phyloP scores from a whole-genome alignment of 176 grass and related monocot species.

The Carex cristatella region DNA sequence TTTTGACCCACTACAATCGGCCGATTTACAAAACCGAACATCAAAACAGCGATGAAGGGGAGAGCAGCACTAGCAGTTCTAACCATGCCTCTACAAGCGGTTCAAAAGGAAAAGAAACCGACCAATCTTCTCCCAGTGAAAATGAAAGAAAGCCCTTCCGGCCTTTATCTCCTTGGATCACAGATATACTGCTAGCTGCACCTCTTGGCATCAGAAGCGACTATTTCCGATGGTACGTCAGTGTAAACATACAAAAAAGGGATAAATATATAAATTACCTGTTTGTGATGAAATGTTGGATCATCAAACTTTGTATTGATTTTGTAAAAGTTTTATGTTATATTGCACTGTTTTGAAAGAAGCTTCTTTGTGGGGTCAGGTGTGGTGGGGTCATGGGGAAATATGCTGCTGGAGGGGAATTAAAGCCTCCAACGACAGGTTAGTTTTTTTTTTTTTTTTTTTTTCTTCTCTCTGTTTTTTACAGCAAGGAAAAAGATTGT shows the following conservation, averaged over 20 bases:
- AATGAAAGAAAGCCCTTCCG: slow-evolving; percentile 76
- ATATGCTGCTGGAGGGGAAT: slow-evolving; percentile 96
- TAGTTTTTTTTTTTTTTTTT: slow-evolving; percentile 8
- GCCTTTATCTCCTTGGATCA: slow-evolving; percentile 90
- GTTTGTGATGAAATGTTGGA: not conserved
- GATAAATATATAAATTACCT: not conserved
- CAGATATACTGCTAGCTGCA: slow-evolving; percentile 87
- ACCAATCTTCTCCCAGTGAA: slow-evolving; percentile 52
- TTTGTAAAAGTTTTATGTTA: slow-evolving; percentile 11
- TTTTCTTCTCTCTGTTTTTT: not conserved
- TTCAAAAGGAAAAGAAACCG: slow-evolving; percentile 43
- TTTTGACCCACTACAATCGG: slow-evolving; percentile 96
- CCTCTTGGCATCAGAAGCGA: slow-evolving; percentile 98
- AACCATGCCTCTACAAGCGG: slow-evolving; percentile 51
- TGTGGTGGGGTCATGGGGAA: slow-evolving; percentile 99
- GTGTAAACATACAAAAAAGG: not conserved
- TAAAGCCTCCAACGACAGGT: slow-evolving; percentile 99
- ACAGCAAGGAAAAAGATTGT: not conserved
- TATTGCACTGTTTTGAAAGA: slow-evolving; percentile 9
- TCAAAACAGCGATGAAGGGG: slow-evolving; percentile 37
- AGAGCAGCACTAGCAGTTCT: slow-evolving; percentile 42
- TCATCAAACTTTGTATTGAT: slow-evolving; percentile 11
- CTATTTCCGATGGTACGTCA: slow-evolving; percentile 91
- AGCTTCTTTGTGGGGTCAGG: slow-evolving; percentile 50
- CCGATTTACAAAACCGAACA: slow-evolving; percentile 80